Conservation (phyloP, 257 asterid species). For the Solanum gracilifrons region DNA sequence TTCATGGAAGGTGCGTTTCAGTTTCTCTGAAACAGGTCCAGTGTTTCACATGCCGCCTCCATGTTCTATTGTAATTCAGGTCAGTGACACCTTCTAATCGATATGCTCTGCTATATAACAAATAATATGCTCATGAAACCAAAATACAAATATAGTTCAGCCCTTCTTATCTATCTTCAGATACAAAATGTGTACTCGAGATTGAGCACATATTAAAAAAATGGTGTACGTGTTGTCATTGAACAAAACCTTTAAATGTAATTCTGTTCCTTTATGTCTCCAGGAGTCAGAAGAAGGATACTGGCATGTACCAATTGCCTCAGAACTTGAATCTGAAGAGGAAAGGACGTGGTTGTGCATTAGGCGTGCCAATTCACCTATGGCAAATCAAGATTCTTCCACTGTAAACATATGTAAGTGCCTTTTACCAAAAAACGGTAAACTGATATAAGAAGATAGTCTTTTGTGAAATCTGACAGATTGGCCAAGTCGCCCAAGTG, state of each 20-base stretch:
- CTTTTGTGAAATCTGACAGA: background rate
- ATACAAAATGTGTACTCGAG: background rate
- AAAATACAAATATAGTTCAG: background rate
- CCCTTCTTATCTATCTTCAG: background rate
- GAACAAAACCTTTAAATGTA: background rate
- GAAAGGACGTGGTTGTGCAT: slow-evolving; percentile 68
- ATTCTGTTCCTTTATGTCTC: slow-evolving; percentile 1
- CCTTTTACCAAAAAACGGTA: background rate
- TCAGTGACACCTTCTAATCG: slow-evolving; percentile 6
- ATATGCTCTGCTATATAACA: background rate
- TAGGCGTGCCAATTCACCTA: slow-evolving; percentile 35
- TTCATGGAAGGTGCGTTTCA: slow-evolving; percentile 56
- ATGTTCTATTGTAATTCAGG: slow-evolving; percentile 84
- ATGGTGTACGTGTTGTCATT: background rate
- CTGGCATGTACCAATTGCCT: slow-evolving; percentile 75
- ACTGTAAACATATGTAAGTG: slow-evolving; percentile 22
- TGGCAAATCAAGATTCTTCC: slow-evolving; percentile 19
- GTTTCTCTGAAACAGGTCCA: slow-evolving; percentile 62
- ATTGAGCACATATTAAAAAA: background rate
- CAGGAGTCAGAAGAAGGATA: slow-evolving; percentile 81
- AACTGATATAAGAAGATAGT: background rate
- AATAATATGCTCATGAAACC: background rate
- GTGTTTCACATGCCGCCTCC: slow-evolving; percentile 83
- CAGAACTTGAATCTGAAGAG: slow-evolving; percentile 46
- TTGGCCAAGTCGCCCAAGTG: background rate